Evolutionary conservation across 768 basidiomycete genomes (phyloP).

Genomic region (Phanerochaete sordida): DNA sequence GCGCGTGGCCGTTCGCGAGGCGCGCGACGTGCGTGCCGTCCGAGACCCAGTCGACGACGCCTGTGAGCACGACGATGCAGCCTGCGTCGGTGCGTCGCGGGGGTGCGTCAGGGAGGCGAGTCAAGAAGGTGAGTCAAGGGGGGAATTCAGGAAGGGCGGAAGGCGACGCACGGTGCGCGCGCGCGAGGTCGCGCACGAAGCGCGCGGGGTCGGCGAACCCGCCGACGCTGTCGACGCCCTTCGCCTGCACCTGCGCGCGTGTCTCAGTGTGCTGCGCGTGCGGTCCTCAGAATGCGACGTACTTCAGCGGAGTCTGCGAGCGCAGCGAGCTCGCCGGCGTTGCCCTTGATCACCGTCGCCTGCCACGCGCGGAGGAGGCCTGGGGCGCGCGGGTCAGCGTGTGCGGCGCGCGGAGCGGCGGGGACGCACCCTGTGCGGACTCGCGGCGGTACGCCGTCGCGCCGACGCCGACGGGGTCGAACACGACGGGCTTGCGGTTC

Average conservation of each 20-base stretch:
- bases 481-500: constrained; percentile 71
- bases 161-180: constrained; percentile 63
- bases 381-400: constrained; percentile 20
- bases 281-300: background rate
- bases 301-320: constrained; percentile 78
- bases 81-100: constrained; percentile 37
- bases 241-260: constrained; percentile 53
- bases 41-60: constrained; percentile 77
- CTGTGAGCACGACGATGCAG: constrained; percentile 79
- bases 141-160: background rate
- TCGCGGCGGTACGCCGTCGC: constrained; percentile 70
- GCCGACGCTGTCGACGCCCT: constrained; percentile 87
- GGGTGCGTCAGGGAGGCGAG: too few species aligned
- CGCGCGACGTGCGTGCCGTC: constrained; percentile 74
- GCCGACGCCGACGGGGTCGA: constrained; percentile 92
- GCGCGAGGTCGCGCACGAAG: constrained; percentile 69
- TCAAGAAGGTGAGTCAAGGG: too few species aligned
- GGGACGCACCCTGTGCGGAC: constrained; percentile 48
- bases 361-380: constrained; percentile 78
- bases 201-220: constrained; percentile 73
- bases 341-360: constrained; percentile 90
- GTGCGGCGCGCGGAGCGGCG: background rate
- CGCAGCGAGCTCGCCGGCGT: constrained; percentile 84
- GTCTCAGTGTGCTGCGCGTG: too few species aligned
- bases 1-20: constrained; percentile 67